phyloP scores from a whole-genome alignment of 305 asterid species.

The Withania somnifera region DNA sequence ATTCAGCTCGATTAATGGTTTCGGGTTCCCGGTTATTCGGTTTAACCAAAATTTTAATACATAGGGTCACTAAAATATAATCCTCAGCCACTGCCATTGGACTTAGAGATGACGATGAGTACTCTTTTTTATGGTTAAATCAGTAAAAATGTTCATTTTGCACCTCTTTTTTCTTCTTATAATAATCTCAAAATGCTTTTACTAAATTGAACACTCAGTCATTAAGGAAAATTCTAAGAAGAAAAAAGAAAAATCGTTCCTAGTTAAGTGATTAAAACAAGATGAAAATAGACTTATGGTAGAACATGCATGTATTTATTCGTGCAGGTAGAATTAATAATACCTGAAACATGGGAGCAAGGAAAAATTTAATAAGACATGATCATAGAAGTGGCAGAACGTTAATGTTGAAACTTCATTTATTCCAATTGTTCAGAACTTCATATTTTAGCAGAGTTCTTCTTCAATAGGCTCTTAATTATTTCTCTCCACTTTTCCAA shows the following conservation, averaged over 20 bases:
- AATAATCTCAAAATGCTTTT: background rate
- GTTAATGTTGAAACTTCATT: constrained; percentile 8
- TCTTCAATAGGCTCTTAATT: background rate
- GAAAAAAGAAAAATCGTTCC: background rate
- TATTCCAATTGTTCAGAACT: background rate
- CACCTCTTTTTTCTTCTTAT: background rate
- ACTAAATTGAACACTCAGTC: background rate
- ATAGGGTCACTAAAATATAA: background rate
- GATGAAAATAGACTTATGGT: background rate
- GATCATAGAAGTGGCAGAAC: background rate
- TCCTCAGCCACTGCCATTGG: too few relatives aligned
- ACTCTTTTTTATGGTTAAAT: too few relatives aligned
- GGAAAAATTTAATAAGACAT: background rate
- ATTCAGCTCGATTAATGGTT: background rate
- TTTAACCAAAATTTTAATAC: background rate
- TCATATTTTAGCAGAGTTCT: constrained; percentile 10
- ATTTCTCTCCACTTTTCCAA: too few relatives aligned
- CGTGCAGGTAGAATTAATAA: background rate
- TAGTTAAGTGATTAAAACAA: too few relatives aligned
- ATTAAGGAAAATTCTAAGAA: background rate
- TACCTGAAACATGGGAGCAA: background rate
- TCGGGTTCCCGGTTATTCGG: background rate
- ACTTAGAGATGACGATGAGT: too few relatives aligned
- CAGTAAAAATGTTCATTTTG: background rate
- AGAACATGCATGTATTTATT: too few relatives aligned